These are phyloP conservation scores for Lentinula sp. DNA, from an alignment of 768 basidiomycete species.

Conservation along the genomic window DNA sequence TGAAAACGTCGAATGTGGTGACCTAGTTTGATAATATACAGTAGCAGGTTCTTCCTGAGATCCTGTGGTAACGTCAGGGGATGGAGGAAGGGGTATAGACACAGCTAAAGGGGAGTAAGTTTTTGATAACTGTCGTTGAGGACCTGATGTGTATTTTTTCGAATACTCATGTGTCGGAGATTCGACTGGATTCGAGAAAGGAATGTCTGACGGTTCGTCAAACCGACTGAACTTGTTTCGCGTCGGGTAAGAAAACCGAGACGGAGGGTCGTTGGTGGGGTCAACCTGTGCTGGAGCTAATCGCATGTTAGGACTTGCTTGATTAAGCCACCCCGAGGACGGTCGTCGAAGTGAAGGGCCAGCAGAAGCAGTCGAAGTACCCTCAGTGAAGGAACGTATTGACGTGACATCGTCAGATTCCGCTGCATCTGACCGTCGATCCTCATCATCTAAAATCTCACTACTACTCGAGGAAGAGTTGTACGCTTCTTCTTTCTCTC, in stretches of 20 bases:
- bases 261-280: slow-evolving; percentile 8
- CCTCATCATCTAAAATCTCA: slow-evolving; percentile 64
- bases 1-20: slow-evolving; percentile 39
- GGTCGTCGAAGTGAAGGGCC: slow-evolving; percentile 29
- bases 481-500: slow-evolving; percentile 42
- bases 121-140: slow-evolving; percentile 31
- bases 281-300: slow-evolving; percentile 15
- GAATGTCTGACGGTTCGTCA: slow-evolving; percentile 11
- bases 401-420: slow-evolving; percentile 70
- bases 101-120: slow-evolving; percentile 24
- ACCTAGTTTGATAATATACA: slow-evolving; percentile 62
- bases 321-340: slow-evolving; percentile 36
- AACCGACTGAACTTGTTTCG: neutral
- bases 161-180: slow-evolving; percentile 27
- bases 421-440: slow-evolving; percentile 48
- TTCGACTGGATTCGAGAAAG: slow-evolving; percentile 1
- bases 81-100: slow-evolving; percentile 39
- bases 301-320: slow-evolving; percentile 19
- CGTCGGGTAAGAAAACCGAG: neutral
- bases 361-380: slow-evolving; percentile 17
- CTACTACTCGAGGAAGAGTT: slow-evolving; percentile 58
- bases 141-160: slow-evolving; percentile 39
- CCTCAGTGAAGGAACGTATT: slow-evolving; percentile 59
- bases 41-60: slow-evolving; percentile 40
- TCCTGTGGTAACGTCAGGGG: slow-evolving; percentile 36